Percentiles rank a stretch among this genome's conserved stretches.
These are phyloP conservation scores for Eucalyptus marginata DNA, from an alignment of 345 rosid species.

Conservation along the genomic window DNA sequence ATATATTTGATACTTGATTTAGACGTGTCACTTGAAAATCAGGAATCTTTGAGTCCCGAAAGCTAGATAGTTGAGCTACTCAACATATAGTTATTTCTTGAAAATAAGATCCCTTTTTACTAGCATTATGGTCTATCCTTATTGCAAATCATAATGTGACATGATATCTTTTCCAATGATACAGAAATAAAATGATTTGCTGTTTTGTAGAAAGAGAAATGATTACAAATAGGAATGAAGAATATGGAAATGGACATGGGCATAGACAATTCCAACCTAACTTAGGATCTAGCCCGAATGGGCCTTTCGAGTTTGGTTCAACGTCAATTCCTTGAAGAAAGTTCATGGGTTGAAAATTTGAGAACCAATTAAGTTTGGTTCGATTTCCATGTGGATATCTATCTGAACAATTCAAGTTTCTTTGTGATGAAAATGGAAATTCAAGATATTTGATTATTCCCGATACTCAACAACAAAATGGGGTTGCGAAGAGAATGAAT, in stretches of 20 bases:
- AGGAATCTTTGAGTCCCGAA: not conserved
- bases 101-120: not conserved
- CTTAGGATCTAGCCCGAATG: not conserved
- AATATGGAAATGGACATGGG: not conserved
- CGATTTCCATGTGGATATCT: not conserved
- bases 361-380: not conserved
- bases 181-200: not conserved
- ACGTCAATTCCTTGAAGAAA: not conserved
- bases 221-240: not conserved
- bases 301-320: not conserved
- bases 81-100: not conserved
- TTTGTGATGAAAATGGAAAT: no score
- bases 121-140: not conserved
- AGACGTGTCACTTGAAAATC: not conserved
- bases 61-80: not conserved
- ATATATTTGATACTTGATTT: not conserved
- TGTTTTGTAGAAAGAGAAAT: not conserved
- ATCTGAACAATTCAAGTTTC: no score
- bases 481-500: rapidly evolving
- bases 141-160: not conserved
- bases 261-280: not conserved
- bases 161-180: not conserved
- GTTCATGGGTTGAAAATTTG: not conserved
- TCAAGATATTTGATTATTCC: no score
- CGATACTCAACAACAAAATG: no score